Percentiles rank a stretch among this genome's conserved stretches.
Evolutionary conservation across 108 stramenopile species (phyloP).

Genomic region (Nitzschia sp.): DNA sequence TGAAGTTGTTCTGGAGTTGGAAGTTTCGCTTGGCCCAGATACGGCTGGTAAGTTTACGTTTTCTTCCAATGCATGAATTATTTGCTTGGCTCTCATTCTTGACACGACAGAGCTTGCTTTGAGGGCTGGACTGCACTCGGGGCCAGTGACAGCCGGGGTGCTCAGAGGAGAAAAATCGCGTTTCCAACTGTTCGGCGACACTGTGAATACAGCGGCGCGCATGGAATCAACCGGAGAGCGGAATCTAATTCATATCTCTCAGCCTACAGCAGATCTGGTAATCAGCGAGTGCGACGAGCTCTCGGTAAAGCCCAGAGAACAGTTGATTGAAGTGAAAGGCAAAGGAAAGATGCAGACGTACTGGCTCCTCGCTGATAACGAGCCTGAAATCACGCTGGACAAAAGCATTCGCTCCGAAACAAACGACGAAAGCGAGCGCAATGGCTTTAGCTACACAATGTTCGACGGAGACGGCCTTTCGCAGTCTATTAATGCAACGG

Average conservation of each 20-base stretch:
- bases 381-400: neutral
- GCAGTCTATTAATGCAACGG: neutral
- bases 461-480: neutral
- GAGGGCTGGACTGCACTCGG: slow-evolving; percentile 58
- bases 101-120: neutral
- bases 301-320: slow-evolving; percentile 46
- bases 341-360: slow-evolving; percentile 63
- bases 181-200: slow-evolving; percentile 72
- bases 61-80: neutral
- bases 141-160: slow-evolving; percentile 62
- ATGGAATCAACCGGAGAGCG: slow-evolving; percentile 58
- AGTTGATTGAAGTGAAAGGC: slow-evolving; percentile 51
- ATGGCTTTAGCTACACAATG: neutral
- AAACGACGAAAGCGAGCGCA: neutral
- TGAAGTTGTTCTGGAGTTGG: neutral
- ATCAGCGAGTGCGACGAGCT: slow-evolving; percentile 30
- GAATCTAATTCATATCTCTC: slow-evolving; percentile 51
- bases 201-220: slow-evolving; percentile 62
- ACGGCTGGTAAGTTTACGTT: slow-evolving; percentile 4
- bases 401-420: neutral
- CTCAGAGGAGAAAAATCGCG: slow-evolving; percentile 51
- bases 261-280: slow-evolving; percentile 52
- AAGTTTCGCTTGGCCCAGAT: slow-evolving; percentile 15
- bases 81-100: neutral
- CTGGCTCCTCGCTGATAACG: slow-evolving; percentile 33